These are phyloP conservation scores for Trichoderma sp. DNA, from an alignment of 2,329 filamentous ascomycete species.

Conservation along the genomic window DNA sequence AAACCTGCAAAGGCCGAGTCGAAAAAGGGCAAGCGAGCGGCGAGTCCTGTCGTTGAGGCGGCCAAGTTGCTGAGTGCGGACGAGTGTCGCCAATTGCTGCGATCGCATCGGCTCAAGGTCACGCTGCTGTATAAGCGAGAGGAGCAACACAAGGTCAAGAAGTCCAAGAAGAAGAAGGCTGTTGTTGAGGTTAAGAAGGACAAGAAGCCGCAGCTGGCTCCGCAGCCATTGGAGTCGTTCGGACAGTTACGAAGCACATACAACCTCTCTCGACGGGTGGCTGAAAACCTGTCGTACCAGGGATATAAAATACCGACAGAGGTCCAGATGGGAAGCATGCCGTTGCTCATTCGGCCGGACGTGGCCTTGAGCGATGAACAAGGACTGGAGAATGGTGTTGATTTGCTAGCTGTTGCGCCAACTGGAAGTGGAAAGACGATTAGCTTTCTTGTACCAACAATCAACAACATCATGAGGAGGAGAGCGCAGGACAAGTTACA, in stretches of 20 bases:
- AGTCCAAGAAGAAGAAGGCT: conserved; percentile 54
- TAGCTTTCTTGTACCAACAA: conserved; percentile 82
- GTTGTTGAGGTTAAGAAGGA: conserved; percentile 48
- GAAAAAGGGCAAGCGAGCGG: conserved; percentile 27
- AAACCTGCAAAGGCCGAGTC: conserved; percentile 24
- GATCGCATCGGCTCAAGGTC: conserved; percentile 80
- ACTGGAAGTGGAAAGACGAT: conserved; percentile 97
- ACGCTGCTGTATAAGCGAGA: conserved; percentile 63
- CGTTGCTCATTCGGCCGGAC: conserved; percentile 65
- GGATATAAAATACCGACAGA: conserved; percentile 88
- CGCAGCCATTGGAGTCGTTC: conserved; percentile 78
- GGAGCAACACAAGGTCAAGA: conserved; percentile 46
- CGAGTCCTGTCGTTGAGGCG: conserved; percentile 29
- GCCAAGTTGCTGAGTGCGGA: conserved; percentile 56
- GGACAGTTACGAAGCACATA: conserved; percentile 67
- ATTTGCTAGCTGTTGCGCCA: conserved; percentile 85
- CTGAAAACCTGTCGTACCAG: conserved; percentile 77
- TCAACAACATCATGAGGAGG: conserved; percentile 68
- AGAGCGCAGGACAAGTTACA: conserved; percentile 44
- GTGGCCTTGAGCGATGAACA: conserved; percentile 44
- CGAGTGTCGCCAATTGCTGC: conserved; percentile 70
- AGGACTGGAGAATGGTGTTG: conserved; percentile 46
- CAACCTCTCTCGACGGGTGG: conserved; percentile 68
- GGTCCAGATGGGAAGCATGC: conserved; percentile 84
- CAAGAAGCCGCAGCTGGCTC: conserved; percentile 63